Percentiles rank a stretch among this genome's conserved stretches.
Evolutionary conservation across 1,139 yeast species (phyloP).

Genomic region (Blastobotrys indianensis): DNA sequence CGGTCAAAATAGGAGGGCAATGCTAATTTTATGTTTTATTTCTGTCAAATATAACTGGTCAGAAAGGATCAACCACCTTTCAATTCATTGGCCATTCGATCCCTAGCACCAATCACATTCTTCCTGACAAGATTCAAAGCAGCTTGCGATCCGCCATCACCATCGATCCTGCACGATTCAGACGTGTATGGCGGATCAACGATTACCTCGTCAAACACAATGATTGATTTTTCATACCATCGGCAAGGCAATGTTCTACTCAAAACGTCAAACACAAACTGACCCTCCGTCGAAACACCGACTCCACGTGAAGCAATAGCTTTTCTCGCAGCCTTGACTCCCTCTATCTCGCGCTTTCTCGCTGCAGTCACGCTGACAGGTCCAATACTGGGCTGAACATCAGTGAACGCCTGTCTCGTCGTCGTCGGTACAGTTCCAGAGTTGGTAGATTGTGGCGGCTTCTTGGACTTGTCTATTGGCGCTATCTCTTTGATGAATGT

Average conservation of each 20-base stretch:
- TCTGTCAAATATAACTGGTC: too few relatives aligned
- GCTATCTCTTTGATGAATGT: constrained; percentile 52
- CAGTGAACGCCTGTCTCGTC: constrained; percentile 18
- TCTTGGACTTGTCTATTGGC: constrained; percentile 37
- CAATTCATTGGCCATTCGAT: constrained; percentile 43
- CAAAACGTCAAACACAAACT: constrained; percentile 45
- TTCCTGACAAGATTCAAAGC: constrained; percentile 46
- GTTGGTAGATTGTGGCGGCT: constrained; percentile 6
- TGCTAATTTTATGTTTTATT: too few relatives aligned
- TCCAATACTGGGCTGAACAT: constrained; percentile 27
- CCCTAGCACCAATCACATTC: constrained; percentile 54
- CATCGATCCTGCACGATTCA: constrained; percentile 34
- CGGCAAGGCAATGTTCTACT: constrained; percentile 43
- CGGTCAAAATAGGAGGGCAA: too few relatives aligned
- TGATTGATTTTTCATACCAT: constrained; percentile 44
- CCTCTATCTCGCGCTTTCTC: constrained; percentile 23
- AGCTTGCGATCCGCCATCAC: constrained; percentile 28
- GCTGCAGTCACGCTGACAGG: constrained; percentile 27
- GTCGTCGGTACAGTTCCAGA: constrained; percentile 1
- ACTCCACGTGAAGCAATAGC: constrained; percentile 31
- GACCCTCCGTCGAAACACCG: constrained; percentile 44
- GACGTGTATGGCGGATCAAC: constrained; percentile 47
- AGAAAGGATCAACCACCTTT: constrained; percentile 59
- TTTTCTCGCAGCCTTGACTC: constrained; percentile 23
- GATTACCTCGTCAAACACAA: constrained; percentile 48